These are phyloP conservation scores for Colletotrichum navitas DNA, from an alignment of 2,329 filamentous ascomycete species.

Conservation along the genomic window DNA sequence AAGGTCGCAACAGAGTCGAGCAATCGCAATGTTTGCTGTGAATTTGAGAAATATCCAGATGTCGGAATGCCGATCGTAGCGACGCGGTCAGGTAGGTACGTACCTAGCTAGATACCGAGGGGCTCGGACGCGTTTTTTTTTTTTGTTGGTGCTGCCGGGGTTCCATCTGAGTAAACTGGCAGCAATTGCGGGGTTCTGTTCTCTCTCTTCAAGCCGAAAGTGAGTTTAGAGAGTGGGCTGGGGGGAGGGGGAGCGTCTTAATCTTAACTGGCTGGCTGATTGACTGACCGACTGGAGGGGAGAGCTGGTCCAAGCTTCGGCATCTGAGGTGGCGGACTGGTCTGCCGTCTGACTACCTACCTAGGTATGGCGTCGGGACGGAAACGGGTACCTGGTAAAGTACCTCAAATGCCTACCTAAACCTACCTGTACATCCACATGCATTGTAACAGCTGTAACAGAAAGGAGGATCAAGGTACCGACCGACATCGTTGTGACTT, in stretches of 20 bases:
- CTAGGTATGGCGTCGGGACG: not conserved
- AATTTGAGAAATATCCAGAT: slow-evolving; percentile 1
- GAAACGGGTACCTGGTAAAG: slow-evolving; percentile 24
- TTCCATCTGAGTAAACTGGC: not conserved
- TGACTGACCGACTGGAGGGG: not conserved
- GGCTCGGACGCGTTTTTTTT: slow-evolving; percentile 28
- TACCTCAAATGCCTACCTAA: not conserved
- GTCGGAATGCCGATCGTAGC: not conserved
- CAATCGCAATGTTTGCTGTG: not conserved
- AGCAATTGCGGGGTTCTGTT: slow-evolving; percentile 35
- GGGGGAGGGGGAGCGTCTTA: too few relatives aligned
- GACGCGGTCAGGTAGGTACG: slow-evolving; percentile 3
- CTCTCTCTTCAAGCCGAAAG: slow-evolving; percentile 1
- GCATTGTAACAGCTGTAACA: slow-evolving; percentile 16
- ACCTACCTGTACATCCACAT: slow-evolving; percentile 27
- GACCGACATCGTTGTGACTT: not conserved
- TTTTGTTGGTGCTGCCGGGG: slow-evolving; percentile 4
- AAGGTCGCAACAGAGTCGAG: not conserved
- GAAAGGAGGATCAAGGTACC: not conserved
- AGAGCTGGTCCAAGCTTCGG: slow-evolving; percentile 18
- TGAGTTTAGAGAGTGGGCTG: not conserved
- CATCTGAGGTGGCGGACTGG: slow-evolving; percentile 9
- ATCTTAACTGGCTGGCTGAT: not conserved
- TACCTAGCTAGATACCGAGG: not conserved
- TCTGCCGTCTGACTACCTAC: not conserved